Percentiles rank a stretch among this genome's conserved stretches.
Conservation (phyloP, 768 basidiomycete genomes). For the Coprinellus micaceus region DNA sequence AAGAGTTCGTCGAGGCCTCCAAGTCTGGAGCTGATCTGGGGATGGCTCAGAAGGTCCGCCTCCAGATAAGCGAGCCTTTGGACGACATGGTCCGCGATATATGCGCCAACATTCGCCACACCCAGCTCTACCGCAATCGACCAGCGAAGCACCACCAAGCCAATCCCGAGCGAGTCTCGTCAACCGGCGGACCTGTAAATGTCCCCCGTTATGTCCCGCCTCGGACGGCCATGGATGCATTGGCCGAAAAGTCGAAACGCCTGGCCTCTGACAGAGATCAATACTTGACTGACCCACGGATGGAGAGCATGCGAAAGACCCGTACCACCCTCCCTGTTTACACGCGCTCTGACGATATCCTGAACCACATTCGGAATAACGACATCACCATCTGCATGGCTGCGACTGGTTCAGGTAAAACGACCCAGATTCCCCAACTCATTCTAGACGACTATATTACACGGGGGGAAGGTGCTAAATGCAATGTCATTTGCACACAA, state of each 20-base stretch:
- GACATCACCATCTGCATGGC: conserved; percentile 90
- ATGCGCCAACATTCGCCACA: conserved; percentile 60
- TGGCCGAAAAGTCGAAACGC: conserved; percentile 51
- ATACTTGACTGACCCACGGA: conserved; percentile 57
- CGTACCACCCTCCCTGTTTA: conserved; percentile 74
- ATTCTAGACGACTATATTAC: conserved; percentile 83
- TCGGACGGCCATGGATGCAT: not conserved
- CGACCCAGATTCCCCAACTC: conserved; percentile 91
- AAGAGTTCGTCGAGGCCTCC: conserved; percentile 55
- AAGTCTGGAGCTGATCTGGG: conserved; percentile 68
- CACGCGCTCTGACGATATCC: conserved; percentile 59
- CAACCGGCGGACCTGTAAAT: conserved; percentile 11
- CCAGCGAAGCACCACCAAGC: conserved; percentile 31
- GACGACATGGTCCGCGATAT: conserved; percentile 71
- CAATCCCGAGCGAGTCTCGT: conserved; percentile 5
- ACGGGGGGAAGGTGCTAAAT: conserved; percentile 72
- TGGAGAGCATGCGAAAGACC: conserved; percentile 64
- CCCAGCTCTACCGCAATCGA: conserved; percentile 62
- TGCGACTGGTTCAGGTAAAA: conserved; percentile 89
- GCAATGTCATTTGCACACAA: conserved; percentile 92
- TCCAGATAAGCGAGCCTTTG: conserved; percentile 59
- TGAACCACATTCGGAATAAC: conserved; percentile 66
- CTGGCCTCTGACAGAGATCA: conserved; percentile 50
- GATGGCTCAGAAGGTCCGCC: conserved; percentile 63
- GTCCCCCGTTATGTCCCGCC: conserved; percentile 5